Conservation (phyloP, 495 filamentous ascomycete genomes). For the Penicillium arizonense region DNA sequence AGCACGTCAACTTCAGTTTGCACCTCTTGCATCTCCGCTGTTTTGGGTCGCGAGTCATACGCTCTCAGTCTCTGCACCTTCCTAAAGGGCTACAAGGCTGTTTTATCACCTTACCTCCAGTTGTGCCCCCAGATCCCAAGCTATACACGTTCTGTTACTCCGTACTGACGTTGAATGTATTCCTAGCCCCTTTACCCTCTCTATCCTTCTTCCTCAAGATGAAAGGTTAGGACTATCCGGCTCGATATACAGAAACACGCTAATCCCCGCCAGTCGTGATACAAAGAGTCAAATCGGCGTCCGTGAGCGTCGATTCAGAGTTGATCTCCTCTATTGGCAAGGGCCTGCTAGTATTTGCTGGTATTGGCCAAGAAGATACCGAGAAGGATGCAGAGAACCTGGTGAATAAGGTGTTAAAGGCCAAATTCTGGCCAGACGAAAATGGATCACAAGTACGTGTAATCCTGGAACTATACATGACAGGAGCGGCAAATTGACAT, state of each 20-base stretch:
- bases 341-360: constrained; percentile 88
- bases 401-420: constrained; percentile 81
- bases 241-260: constrained; percentile 2
- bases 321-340: constrained; percentile 86
- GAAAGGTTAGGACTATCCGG: constrained; percentile 43
- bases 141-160: too few relatives aligned
- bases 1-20: too few relatives aligned
- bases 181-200: too few relatives aligned
- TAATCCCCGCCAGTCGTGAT: constrained; percentile 66
- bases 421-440: constrained; percentile 84
- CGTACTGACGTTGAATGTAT: too few relatives aligned
- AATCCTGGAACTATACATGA: neutral
- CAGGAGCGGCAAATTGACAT: constrained; percentile 9
- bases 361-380: constrained; percentile 86
- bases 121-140: too few relatives aligned
- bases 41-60: too few relatives aligned
- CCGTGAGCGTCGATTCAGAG: constrained; percentile 94
- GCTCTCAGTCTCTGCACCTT: too few relatives aligned
- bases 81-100: too few relatives aligned
- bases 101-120: too few relatives aligned
- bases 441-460: constrained; percentile 30
- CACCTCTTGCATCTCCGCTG: too few relatives aligned
- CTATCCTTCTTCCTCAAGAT: constrained; percentile 21
- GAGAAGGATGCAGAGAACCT: constrained; percentile 82
- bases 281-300: constrained; percentile 92